A percentile compares a stretch with the other conserved stretches of the same genome.
phyloP scores from a whole-genome alignment of 805 yeast species.

The Monosporozyma aerobia region DNA sequence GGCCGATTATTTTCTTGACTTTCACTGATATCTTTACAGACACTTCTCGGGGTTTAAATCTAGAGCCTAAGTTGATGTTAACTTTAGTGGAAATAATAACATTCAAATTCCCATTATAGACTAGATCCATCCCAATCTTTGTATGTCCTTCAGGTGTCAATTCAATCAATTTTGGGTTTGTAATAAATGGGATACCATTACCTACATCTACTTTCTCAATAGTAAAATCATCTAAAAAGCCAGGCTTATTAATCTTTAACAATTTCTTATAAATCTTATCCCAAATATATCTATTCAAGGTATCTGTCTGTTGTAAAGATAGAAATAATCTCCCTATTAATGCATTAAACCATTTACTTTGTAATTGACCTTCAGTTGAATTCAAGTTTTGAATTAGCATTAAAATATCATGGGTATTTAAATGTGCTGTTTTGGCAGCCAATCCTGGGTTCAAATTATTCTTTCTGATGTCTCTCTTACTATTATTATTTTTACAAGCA shows the following conservation, averaged over 20 bases:
- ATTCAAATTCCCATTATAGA: conserved; percentile 69
- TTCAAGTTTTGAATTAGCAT: conserved; percentile 67
- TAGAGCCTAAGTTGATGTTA: conserved; percentile 62
- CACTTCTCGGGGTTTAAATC: conserved; percentile 68
- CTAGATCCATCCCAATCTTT: conserved; percentile 48
- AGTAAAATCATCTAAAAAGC: conserved; percentile 73
- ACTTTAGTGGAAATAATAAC: conserved; percentile 75
- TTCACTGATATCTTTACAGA: conserved; percentile 64
- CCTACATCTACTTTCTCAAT: conserved; percentile 71
- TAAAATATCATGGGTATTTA: conserved; percentile 61
- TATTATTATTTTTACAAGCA: conserved; percentile 44
- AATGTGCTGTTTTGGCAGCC: conserved; percentile 67
- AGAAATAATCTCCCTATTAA: conserved; percentile 74
- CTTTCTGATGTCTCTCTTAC: conserved; percentile 11
- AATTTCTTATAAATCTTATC: conserved; percentile 61
- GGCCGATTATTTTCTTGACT: conserved; percentile 63
- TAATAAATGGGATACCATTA: conserved; percentile 66
- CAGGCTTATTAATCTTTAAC: conserved; percentile 74
- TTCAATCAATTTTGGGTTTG: conserved; percentile 59
- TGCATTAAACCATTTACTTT: conserved; percentile 88
- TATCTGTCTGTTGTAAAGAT: conserved; percentile 62
- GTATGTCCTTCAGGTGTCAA: conserved; percentile 75
- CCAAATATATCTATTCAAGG: conserved; percentile 48
- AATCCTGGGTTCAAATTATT: conserved; percentile 45
- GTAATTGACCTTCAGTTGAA: conserved; percentile 73